Evolutionary conservation across 495 filamentous ascomycete genomes (phyloP), one percentile per base, ranked within the genome.

Genomic region (Aspergillus nidulans): DNA sequence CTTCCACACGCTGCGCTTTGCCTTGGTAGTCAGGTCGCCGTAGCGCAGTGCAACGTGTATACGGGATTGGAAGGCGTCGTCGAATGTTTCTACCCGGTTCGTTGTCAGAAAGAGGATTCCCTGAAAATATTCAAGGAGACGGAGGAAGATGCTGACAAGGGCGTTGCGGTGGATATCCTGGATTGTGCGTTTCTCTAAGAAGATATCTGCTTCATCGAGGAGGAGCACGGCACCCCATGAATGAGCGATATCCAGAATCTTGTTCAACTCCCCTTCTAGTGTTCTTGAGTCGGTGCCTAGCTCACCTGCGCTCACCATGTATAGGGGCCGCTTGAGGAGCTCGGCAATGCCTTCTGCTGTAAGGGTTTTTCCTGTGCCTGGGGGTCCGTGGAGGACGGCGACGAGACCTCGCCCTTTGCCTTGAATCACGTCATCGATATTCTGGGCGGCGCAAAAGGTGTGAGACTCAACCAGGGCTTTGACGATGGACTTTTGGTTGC

Each of bases 331-430:
- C 61, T 86, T 83, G 38, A 95, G 81, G 4, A 91, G 79, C 64
- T 94, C 91, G 3, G 86, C 86, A 56, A 96, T 94, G 15, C 88
- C 86, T 62, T 95, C 91, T 4, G 89, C 91, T 0, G 91, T 95
- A 3, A 96, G 77, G 0, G 91, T 95, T 75, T 96, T 96, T 43
- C 91, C 91, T 1, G 89, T 91, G 21, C 90, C 90, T 0, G 90
- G 89, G 13, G 90, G 89, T 0, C 91, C 91, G 52, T 91, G 88
- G 0, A 92, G 79, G 1, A 92, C 86, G 42, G 79, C 80, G 15
- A 90, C 87, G 5, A 91, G 80, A 10, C 87, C 88, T 49, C 84
- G 82, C 43, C 87, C 88, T 59, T 90, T 91, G 59, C 88, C 88
- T 62, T 86, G 83, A 42, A 91, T 89, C 24, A 91, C 84, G 60